phyloP scores from a whole-genome alignment of 2,329 filamentous ascomycete genomes.

The Neopestalotiopsis sp. region DNA sequence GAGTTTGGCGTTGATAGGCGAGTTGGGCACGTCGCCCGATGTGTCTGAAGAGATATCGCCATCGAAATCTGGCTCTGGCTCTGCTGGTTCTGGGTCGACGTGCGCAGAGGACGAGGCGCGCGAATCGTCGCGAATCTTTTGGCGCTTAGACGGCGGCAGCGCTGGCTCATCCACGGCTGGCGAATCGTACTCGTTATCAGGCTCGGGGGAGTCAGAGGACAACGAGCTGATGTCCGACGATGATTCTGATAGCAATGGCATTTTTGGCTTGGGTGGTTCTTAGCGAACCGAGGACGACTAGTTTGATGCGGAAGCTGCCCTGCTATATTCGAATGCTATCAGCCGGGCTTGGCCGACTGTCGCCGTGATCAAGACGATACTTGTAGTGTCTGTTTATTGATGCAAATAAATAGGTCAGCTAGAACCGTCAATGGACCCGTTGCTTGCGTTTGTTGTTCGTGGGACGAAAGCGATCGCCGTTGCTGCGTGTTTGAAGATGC shows the following conservation, averaged over 20 bases:
- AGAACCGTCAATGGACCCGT: background rate
- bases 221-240: conserved; percentile 39
- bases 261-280: conserved; percentile 7
- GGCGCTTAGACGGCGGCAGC: conserved; percentile 40
- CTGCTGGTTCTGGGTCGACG: conserved; percentile 49
- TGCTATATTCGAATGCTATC: background rate
- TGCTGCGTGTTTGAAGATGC: background rate
- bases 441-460: background rate
- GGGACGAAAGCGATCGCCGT: background rate
- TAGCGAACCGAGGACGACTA: background rate
- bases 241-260: conserved; percentile 33
- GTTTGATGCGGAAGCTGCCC: background rate
- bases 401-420: background rate
- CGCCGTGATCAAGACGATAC: background rate
- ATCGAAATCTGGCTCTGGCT: conserved; percentile 46
- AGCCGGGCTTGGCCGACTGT: background rate
- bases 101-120: conserved; percentile 55
- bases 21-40: conserved; percentile 81
- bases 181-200: conserved; percentile 31
- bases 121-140: conserved; percentile 40
- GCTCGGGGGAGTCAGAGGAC: conserved; percentile 36
- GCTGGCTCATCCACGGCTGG: conserved; percentile 18
- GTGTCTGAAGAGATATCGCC: conserved; percentile 87
- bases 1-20: conserved; percentile 67
- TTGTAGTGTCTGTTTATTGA: background rate